Base-by-base conservation (phyloP, 306 rosid genomes). In the Cucurbita pepo region DNA sequence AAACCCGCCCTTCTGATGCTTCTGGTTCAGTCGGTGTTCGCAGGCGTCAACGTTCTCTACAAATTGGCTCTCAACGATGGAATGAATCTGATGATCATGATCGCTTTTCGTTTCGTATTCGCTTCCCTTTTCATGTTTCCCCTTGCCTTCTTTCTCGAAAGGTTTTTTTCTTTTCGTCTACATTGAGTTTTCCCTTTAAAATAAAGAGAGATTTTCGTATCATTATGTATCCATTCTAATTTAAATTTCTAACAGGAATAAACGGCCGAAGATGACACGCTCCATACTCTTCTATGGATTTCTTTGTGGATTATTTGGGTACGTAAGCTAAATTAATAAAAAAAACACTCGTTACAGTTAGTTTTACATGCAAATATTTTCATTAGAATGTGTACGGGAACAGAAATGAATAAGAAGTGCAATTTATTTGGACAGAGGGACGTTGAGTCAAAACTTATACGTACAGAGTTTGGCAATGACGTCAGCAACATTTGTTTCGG, bases 231-330 rank as follows among this genome's bases (percentile, higher is more conserved):
- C 36, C 0, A 3, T 30, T 30, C 34, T 30, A 30, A 30, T 30
- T 30, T 30, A 30, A 30, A 30, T 30, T 30, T 30, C 1, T 30
- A 1, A 71, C 90, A 93, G 98, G 78, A 85, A 84, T 38, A 79
- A 38, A 76, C 87, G 96, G 73, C 85, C 93, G 41, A 87, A 87
- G 65, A 64, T 86, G 76, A 87, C 84, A 1, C 48, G 90, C 89
- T 73, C 14, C 14, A 36, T 88, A 53, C 78, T 93, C 40, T 80
- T 87, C 69, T 92, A 87, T 69, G 74, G 86, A 47, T 90, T 87
- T 82, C 70, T 87, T 1, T 83, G 89, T 78, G 98, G 94, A 2
- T 75, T 93, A 41, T 86, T 93, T 79, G 97, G 98, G 98, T 90
- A 80, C 41, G 85, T 44, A 15, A 21, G 6, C 38, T 13, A 8